phyloP scores from a whole-genome alignment of 768 basidiomycete species.

The Boletus insuetus region DNA sequence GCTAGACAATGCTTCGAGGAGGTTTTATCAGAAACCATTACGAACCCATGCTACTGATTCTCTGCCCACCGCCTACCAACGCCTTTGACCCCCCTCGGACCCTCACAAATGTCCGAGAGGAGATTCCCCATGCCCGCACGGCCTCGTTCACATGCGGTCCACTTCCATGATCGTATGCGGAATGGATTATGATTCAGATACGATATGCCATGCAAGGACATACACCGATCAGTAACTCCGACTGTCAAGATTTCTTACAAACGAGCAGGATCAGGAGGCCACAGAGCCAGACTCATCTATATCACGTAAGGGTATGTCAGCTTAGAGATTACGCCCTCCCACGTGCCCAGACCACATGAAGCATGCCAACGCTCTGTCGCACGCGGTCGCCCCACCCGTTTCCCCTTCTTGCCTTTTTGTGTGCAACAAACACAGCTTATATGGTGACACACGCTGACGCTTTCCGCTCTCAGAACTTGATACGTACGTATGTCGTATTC shows the following conservation, averaged over 20 bases:
- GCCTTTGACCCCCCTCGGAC: neutral
- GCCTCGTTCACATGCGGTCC: neutral
- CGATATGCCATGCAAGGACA: neutral
- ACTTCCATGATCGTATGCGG: conserved; percentile 3
- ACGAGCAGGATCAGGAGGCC: conserved; percentile 1
- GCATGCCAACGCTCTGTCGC: conserved; percentile 2
- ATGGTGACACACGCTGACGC: neutral
- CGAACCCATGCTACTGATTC: neutral
- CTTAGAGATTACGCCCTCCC: conserved; percentile 5
- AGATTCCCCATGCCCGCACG: neutral
- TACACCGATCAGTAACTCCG: neutral
- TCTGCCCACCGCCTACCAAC: neutral
- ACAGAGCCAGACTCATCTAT: neutral
- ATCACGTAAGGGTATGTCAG: conserved; percentile 1
- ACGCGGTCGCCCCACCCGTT: conserved; percentile 6
- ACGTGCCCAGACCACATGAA: conserved; percentile 14
- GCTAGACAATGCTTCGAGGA: conserved; percentile 6
- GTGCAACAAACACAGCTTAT: conserved; percentile 6
- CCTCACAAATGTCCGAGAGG: neutral
- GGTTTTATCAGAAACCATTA: conserved; percentile 10
- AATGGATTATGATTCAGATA: neutral
- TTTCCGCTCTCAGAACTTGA: neutral
- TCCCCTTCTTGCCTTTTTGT: neutral
- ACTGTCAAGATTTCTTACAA: neutral
- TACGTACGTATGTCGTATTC: conserved; percentile 5